phyloP scores from a whole-genome alignment of 495 filamentous ascomycete species.

The Penicillium arizonense region DNA sequence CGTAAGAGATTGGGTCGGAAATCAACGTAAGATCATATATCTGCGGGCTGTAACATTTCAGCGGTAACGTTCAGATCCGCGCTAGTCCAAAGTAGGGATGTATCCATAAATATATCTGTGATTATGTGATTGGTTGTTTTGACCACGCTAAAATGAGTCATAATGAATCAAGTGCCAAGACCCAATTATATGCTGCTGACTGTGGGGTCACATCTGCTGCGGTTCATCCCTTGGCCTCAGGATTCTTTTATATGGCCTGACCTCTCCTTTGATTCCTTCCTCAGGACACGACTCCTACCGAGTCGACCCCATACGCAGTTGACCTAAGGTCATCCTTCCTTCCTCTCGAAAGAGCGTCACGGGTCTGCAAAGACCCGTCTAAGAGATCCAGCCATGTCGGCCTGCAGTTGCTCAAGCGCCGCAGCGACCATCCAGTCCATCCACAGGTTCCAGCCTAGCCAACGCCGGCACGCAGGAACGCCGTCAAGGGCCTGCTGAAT shows the following conservation, averaged over 20 bases:
- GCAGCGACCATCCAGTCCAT: constrained; percentile 17
- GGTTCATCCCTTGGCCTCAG: constrained; percentile 7
- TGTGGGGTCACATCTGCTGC: neutral
- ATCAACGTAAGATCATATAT: neutral
- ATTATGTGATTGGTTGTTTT: constrained; percentile 11
- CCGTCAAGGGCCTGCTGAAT: constrained; percentile 18
- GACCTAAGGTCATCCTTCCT: neutral
- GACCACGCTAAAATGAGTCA: constrained; percentile 32
- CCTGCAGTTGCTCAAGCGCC: constrained; percentile 19
- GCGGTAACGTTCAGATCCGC: neutral
- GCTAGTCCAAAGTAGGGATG: too few species aligned
- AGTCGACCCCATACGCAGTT: constrained; percentile 4
- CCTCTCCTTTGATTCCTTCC: constrained; percentile 13
- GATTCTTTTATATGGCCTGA: constrained; percentile 9
- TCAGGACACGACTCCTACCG: constrained; percentile 25
- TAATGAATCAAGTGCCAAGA: constrained; percentile 17
- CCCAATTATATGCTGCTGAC: constrained; percentile 11
- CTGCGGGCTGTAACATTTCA: neutral
- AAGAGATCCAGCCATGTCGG: constrained; percentile 28
- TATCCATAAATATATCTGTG: too few species aligned
- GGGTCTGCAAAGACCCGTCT: constrained; percentile 31
- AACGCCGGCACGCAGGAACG: constrained; percentile 13
- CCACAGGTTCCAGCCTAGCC: constrained; percentile 20
- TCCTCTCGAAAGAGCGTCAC: constrained; percentile 10
- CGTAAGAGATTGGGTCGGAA: neutral